Evolutionary conservation across 2,329 filamentous ascomycete species (phyloP), one percentile per base, ranked within the genome.

Genomic region (Bipolaris bicolor): DNA sequence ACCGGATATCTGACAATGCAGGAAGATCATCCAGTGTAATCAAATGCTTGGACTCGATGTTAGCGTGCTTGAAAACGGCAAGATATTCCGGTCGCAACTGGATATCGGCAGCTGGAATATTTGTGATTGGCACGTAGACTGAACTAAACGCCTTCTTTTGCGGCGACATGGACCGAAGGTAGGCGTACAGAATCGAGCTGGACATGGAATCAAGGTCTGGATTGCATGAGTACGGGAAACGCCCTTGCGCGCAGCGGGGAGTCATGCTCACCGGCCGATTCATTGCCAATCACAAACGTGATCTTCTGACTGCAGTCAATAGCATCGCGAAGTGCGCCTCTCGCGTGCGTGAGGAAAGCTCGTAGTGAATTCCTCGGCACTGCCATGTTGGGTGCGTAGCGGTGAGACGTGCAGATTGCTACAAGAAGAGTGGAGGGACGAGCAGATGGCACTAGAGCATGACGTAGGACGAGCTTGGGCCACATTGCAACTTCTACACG

Each of bases 181-280:
- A 95, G 55, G 91, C 89, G 58, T 89, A 86, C 24, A 93, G 77
- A 16, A 95, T 77, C 24, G 90, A 86, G 26, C 86, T 89, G 74
- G 89, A 90, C 64, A 95, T 84, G 1, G 90, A 93, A 77, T 95
- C 91, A 52, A 95, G 87, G 66, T 95, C 91, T 90, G 76, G 15
- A 64, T 65, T 50, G 29, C 50, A 49, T 70, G 43, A 66, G 57
- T 47, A 29, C 34, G n/a, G 13, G 46, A 50, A 18, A 13, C 37
- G 39, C 43, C 29, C 24, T 44, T 37, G 29, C 10, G 34, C 29
- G 37, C 33, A 60, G 45, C 49, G 11, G 33, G 29, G 26, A 57
- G 39, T 39, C 44, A 49, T 39, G 50, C 64, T 60, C 55, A 79
- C 78, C 79, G 34, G 81, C 82, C 49, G 81, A 83, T 68, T 84